Percentiles rank a stretch among this genome's conserved stretches.
Evolutionary conservation across 2,329 filamentous ascomycete genomes (phyloP).

Genomic region (Fusarium chaquense): DNA sequence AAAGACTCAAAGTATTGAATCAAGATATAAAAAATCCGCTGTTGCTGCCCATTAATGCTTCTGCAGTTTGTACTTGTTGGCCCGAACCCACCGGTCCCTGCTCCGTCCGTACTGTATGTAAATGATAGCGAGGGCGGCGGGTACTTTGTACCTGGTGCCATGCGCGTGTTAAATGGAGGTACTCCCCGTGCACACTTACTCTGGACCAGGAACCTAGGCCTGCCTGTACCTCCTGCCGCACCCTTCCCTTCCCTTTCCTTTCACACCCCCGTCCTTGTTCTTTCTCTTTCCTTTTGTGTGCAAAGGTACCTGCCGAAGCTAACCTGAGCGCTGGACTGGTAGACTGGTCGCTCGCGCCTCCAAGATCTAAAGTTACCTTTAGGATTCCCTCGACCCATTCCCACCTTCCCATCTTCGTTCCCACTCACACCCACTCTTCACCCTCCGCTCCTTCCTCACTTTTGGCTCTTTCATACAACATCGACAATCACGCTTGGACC

Average conservation of each 20-base stretch:
- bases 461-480: slow-evolving; percentile 40
- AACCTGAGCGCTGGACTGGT: slow-evolving; percentile 13
- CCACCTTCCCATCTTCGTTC: slow-evolving; percentile 46
- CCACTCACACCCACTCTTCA: slow-evolving; percentile 45
- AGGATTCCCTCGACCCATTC: slow-evolving; percentile 49
- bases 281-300: slow-evolving; percentile 38
- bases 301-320: slow-evolving; percentile 29
- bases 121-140: slow-evolving; percentile 31
- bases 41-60: not conserved
- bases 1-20: accelerated
- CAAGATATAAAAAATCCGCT: not conserved
- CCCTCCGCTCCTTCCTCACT: slow-evolving; percentile 45
- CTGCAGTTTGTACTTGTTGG: slow-evolving; percentile 34
- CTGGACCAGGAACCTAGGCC: slow-evolving; percentile 33
- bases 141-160: slow-evolving; percentile 40
- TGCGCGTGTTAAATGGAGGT: slow-evolving; percentile 38
- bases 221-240: slow-evolving; percentile 28
- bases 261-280: slow-evolving; percentile 39
- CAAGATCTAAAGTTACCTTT: slow-evolving; percentile 47
- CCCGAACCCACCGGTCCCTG: slow-evolving; percentile 48
- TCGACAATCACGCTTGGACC: slow-evolving; percentile 31
- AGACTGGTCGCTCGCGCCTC: slow-evolving; percentile 47
- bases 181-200: slow-evolving; percentile 35
- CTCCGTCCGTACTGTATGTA: slow-evolving; percentile 23
- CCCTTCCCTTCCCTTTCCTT: slow-evolving; percentile 22